These are phyloP conservation scores for Prunus fruticosa DNA, from an alignment of 306 rosid species.

Conservation along the genomic window DNA sequence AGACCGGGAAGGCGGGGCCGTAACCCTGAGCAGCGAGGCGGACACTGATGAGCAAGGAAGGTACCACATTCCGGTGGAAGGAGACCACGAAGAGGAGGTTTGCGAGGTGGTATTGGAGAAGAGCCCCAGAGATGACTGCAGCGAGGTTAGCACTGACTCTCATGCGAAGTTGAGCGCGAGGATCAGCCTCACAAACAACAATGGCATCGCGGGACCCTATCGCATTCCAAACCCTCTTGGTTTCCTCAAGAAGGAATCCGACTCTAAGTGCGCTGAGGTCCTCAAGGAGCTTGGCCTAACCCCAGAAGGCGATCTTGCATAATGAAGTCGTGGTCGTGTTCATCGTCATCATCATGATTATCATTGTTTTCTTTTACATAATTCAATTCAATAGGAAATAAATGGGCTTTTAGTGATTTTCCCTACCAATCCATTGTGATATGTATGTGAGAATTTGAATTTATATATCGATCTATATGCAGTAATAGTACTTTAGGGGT, in stretches of 20 bases:
- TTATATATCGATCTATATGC: neutral
- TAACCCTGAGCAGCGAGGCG: constrained; percentile 41
- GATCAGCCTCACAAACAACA: constrained; percentile 57
- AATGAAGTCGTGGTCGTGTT: neutral
- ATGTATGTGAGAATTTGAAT: neutral
- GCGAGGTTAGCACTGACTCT: constrained; percentile 21
- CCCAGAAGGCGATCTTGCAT: neutral
- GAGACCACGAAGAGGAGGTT: constrained; percentile 70
- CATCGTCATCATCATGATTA: no score
- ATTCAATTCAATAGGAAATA: neutral
- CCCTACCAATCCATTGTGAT: neutral
- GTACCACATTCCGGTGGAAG: constrained; percentile 46
- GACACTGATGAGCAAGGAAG: constrained; percentile 37
- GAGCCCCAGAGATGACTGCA: constrained; percentile 46
- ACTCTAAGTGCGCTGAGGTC: constrained; percentile 36
- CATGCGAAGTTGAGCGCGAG: constrained; percentile 37
- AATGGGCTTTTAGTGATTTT: neutral
- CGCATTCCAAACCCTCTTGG: constrained; percentile 80
- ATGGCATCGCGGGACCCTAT: constrained; percentile 41
- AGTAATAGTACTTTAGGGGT: neutral
- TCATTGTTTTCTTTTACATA: neutral
- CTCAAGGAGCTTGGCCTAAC: constrained; percentile 62
- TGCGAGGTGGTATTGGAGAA: constrained; percentile 46
- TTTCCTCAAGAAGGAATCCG: constrained; percentile 42
- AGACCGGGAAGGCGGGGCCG: constrained; percentile 21